Conservation (phyloP, 768 basidiomycete genomes). For the Tulasnella sp. region DNA sequence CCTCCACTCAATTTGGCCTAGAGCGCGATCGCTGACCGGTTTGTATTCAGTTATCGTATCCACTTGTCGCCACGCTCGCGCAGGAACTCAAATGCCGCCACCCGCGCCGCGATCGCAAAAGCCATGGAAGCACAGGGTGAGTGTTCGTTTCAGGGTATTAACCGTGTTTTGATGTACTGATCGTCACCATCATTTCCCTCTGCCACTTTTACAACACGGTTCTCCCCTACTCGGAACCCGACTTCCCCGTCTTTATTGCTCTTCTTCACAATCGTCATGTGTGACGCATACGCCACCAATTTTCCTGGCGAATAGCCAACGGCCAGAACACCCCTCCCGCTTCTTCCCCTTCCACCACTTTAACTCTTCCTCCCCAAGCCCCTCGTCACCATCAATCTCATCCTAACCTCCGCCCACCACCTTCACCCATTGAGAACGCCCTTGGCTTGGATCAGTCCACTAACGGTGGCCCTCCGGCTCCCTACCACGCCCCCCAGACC, state of each 20-base stretch:
- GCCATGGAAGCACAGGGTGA: slow-evolving; percentile 35
- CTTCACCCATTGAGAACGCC: slow-evolving; percentile 24
- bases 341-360: slow-evolving; percentile 26
- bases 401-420: slow-evolving; percentile 15
- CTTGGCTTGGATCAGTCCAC: slow-evolving; percentile 20
- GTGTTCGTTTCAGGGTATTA: slow-evolving; percentile 13
- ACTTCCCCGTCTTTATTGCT: background rate
- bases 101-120: slow-evolving; percentile 56
- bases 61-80: slow-evolving; percentile 78
- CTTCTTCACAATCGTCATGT: background rate
- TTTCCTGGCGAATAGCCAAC: background rate
- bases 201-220: too few relatives aligned
- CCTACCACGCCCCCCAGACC: background rate
- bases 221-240: background rate
- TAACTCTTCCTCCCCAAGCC: slow-evolving; percentile 28
- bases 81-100: slow-evolving; percentile 53
- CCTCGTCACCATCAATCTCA: slow-evolving; percentile 25
- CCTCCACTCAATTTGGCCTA: background rate
- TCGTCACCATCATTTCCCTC: background rate
- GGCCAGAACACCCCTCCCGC: slow-evolving; percentile 14
- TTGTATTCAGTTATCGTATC: slow-evolving; percentile 61
- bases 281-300: background rate
- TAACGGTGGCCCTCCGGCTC: background rate
- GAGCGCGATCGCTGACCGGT: background rate
- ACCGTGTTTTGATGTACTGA: background rate